Evolutionary conservation across 768 basidiomycete genomes (phyloP), one percentile per base, ranked within the genome.

Genomic region (Termitomyces sp.): DNA sequence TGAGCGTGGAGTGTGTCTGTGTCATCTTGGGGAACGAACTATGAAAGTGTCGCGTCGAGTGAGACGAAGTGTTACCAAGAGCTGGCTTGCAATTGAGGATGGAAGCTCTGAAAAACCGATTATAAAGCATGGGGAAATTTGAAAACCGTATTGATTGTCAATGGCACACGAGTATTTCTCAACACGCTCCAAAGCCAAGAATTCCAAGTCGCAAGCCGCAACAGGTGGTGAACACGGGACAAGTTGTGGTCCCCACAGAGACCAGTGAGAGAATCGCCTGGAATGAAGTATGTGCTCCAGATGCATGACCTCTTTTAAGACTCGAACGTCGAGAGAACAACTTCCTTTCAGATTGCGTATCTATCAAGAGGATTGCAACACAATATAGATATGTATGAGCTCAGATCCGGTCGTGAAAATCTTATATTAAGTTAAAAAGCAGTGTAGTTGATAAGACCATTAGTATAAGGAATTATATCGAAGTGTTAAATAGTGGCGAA

Each of bases 1-100:
- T 64, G 59, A 82, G 68, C 23, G 76, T 74, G 54, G 68, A 61
- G 65, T 78, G 74, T 26, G 78, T 80, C 51, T 73, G 69, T 20
- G 68, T 62, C 77, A 78, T 79, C 26, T 46, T 56, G 56, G 53
- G 60, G 13, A 50, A 56, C 16, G 61, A 58, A 38, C 57, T 57
- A 33, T 63, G 64, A 28, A 64, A 59, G 26, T 61, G 30, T 49
- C 59, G 56, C 13, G 36, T 49, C 26, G 59, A 41, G 49, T 51
- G 28, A 26, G 52, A 36, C 30, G 50, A 18, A 35, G 38, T 50
- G 36, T 49, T 56, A 56, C 35, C 28, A 55, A 58, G n/a, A 30
- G 40, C 50, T 59, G 48, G 14, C 50, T 49, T 60, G 23, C 23
- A 23, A 23, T 23, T 23, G 54, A 57, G 23, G 14, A 48, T 40